Base-by-base conservation (phyloP, 2,329 filamentous ascomycete species). In the Blastomyces parvus region DNA sequence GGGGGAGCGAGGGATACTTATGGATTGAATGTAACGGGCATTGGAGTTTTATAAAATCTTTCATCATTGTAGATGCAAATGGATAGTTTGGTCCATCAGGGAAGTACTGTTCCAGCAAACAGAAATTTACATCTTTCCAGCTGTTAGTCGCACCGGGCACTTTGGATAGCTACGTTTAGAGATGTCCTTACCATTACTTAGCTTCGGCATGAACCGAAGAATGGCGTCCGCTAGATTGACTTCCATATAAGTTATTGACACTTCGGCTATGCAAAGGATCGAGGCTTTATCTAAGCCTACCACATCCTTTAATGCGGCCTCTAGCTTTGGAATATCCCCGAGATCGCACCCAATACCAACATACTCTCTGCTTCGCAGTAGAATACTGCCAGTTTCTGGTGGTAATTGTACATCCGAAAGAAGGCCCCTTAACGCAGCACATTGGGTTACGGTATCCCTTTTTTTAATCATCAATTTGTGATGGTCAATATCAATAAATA, bases 221-320 rank as follows among this genome's bases (percentile, higher is more conserved):
- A 97, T 80, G 19, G 82, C 80, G 77, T 96, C 87, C 6, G 91
- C 86, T 50, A 85, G 86, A 27, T 83, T 74, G 2, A 85, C 84
- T 63, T 91, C 86, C 90, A 96, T 95, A 70, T 96, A 96, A 0
- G 91, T 94, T 50, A 96, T 84, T 3, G 91, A 95, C 17, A 96
- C 91, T 75, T 97, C 93, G 0, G 91, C 91, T 33, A 91, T 83
- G 69, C 94, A 96, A 30, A 97, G 78, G 1, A 96, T 82, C 2
- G 82, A 80, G 64, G 83, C 85, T 8, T 83, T 77, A 0, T 81
- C 46, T 56, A 56, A 72, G 19, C 87, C 72, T 1, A 90, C 72
- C 55, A 88, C 80, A 13, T 76, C 76, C 22, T 81, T 80, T 30
- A 96, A 76, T 3, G 84, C 79, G 6, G 78, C 71, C 63, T 87